These are phyloP conservation scores for Nothopassalora personata DNA, from an alignment of 2,329 filamentous ascomycete species.

Conservation along the genomic window DNA sequence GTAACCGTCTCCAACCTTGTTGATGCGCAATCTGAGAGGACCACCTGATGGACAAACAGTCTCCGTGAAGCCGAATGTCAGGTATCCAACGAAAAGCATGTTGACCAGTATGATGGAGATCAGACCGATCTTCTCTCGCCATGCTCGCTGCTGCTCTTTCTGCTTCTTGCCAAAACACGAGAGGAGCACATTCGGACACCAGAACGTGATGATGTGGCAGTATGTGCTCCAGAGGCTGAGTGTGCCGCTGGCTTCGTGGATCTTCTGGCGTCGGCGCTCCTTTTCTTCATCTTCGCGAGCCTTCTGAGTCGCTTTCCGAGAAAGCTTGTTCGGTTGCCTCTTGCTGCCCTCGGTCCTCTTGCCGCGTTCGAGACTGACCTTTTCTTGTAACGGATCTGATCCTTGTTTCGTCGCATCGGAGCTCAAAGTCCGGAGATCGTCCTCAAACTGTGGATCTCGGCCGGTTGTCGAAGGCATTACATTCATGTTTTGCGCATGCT, in stretches of 20 bases:
- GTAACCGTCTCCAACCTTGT: slow-evolving; percentile 73
- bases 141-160: slow-evolving; percentile 83
- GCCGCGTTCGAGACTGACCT: slow-evolving; percentile 14
- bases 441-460: slow-evolving; percentile 78
- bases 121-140: slow-evolving; percentile 96
- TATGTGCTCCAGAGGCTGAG: slow-evolving; percentile 94
- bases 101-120: slow-evolving; percentile 89
- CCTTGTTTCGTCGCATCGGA: slow-evolving; percentile 46
- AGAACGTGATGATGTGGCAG: slow-evolving; percentile 89
- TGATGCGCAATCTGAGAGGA: slow-evolving; percentile 65
- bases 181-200: slow-evolving; percentile 81
- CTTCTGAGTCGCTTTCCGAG: slow-evolving; percentile 62
- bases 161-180: slow-evolving; percentile 78
- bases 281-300: slow-evolving; percentile 54
- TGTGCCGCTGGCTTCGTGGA: slow-evolving; percentile 61
- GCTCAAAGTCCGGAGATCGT: slow-evolving; percentile 49
- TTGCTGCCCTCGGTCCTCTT: slow-evolving; percentile 24
- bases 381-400: slow-evolving; percentile 31
- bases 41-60: slow-evolving; percentile 73
- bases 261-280: slow-evolving; percentile 46
- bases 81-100: slow-evolving; percentile 83
- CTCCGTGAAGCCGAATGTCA: slow-evolving; percentile 93
- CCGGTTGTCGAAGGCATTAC: slow-evolving; percentile 87
- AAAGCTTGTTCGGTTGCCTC: slow-evolving; percentile 34
- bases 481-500: slow-evolving; percentile 90